Conservation (phyloP, 352 stramenopile genomes). For the Phytophthora hybrid region DNA sequence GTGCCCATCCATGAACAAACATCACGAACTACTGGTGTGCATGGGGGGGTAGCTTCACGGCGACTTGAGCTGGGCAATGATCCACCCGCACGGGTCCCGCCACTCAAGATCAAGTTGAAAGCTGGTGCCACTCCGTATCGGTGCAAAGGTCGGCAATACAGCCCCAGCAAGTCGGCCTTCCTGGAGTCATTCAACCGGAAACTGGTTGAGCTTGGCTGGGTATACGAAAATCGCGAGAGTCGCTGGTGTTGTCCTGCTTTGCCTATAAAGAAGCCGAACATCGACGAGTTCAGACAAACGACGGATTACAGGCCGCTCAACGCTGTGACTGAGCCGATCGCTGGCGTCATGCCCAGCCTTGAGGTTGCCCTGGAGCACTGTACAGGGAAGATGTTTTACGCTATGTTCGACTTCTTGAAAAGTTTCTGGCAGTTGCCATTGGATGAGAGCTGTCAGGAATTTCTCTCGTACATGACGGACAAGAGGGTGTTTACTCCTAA, state of each 20-base stretch:
- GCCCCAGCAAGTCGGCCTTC: constrained; percentile 8
- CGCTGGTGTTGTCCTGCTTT: constrained; percentile 11
- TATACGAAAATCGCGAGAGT: constrained; percentile 15
- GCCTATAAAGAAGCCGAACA: neutral
- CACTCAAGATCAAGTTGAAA: constrained; percentile 8
- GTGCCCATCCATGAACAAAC: too few species aligned
- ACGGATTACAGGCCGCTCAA: constrained; percentile 2
- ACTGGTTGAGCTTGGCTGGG: constrained; percentile 4
- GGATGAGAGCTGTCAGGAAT: constrained; percentile 21
- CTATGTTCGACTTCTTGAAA: constrained; percentile 33
- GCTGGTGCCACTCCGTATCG: neutral
- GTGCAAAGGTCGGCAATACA: constrained; percentile 20
- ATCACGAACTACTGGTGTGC: too few species aligned
- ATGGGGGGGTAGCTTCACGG: too few species aligned
- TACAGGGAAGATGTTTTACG: neutral
- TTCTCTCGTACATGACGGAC: constrained; percentile 35
- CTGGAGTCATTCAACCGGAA: constrained; percentile 4
- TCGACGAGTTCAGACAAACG: neutral
- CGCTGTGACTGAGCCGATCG: constrained; percentile 5
- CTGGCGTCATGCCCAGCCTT: constrained; percentile 14
- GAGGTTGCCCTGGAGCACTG: neutral
- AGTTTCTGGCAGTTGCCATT: constrained; percentile 35
- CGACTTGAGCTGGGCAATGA: constrained; percentile 9
- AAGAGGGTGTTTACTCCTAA: constrained; percentile 24
- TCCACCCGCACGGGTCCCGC: constrained; percentile 1